phyloP scores from a whole-genome alignment of 2,329 filamentous ascomycete genomes.

The Pseudocercospora ulei region DNA sequence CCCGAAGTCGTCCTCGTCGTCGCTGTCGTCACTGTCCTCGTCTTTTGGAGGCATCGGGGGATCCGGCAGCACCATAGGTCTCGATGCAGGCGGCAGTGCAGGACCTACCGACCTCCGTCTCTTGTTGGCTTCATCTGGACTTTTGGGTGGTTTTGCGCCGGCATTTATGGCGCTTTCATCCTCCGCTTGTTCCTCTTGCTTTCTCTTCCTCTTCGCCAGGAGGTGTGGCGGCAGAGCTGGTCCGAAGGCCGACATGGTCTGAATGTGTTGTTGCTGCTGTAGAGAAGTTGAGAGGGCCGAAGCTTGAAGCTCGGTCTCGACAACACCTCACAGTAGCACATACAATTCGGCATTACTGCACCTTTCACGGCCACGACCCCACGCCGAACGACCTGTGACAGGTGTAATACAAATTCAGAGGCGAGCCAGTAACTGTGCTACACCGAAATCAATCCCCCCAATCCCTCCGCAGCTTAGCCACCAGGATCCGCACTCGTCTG shows the following conservation, averaged over 20 bases:
- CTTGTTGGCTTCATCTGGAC: constrained; percentile 41
- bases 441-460: background rate
- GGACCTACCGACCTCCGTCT: constrained; percentile 48
- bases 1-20: constrained; percentile 40
- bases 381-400: no score
- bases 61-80: constrained; percentile 36
- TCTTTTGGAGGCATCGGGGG: constrained; percentile 20
- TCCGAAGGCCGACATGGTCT: constrained; percentile 57
- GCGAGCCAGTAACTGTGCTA: background rate
- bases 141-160: constrained; percentile 32
- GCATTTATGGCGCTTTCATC: constrained; percentile 34
- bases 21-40: constrained; percentile 30
- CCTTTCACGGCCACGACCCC: no score
- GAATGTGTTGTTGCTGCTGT: constrained; percentile 6
- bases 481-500: background rate
- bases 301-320: constrained; percentile 4
- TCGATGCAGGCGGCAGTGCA: constrained; percentile 45
- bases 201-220: constrained; percentile 44
- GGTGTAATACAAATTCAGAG: no score
- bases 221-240: constrained; percentile 61
- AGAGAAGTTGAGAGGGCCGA: background rate
- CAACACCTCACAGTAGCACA: constrained; percentile 1
- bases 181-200: constrained; percentile 38
- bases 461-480: constrained; percentile 10
- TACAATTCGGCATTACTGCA: background rate